A percentile compares a stretch with the other conserved stretches of the same genome.
Conservation (phyloP, 179 eudicot species). For the Silene coronaria region DNA sequence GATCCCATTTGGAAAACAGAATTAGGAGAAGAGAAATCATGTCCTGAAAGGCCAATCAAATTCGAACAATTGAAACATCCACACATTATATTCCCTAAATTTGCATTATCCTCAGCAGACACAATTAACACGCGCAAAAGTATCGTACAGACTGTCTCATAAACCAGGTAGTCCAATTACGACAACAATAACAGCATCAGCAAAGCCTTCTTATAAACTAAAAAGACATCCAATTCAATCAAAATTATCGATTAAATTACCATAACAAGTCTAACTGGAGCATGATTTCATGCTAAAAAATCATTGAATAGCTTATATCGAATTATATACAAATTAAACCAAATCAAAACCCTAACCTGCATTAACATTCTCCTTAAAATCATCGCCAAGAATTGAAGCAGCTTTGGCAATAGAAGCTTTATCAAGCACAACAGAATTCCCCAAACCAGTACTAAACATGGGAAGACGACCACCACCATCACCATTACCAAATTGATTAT, state of each 20-base stretch:
- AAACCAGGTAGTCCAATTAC: not conserved
- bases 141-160: not conserved
- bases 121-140: not conserved
- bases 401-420: conserved; percentile 51
- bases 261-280: not conserved
- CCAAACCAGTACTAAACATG: conserved; percentile 46
- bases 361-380: conserved; percentile 10
- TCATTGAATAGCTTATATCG: too few relatives aligned
- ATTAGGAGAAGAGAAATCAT: conserved; percentile 29
- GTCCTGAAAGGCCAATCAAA: conserved; percentile 13
- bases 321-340: too few relatives aligned
- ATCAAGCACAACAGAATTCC: conserved; percentile 43
- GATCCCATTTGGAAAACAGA: conserved; percentile 89
- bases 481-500: not conserved
- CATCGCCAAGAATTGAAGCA: conserved; percentile 41
- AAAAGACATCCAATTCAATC: not conserved
- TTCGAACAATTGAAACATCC: not conserved
- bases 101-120: not conserved
- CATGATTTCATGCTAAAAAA: not conserved
- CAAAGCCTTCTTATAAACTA: not conserved
- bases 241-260: not conserved
- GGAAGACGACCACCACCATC: conserved; percentile 26
- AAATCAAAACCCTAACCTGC: conserved; percentile 21
- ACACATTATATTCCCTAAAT: not conserved
- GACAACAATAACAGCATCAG: not conserved